Conservation (phyloP, 768 basidiomycete genomes). For the Mycena chlorophos region DNA sequence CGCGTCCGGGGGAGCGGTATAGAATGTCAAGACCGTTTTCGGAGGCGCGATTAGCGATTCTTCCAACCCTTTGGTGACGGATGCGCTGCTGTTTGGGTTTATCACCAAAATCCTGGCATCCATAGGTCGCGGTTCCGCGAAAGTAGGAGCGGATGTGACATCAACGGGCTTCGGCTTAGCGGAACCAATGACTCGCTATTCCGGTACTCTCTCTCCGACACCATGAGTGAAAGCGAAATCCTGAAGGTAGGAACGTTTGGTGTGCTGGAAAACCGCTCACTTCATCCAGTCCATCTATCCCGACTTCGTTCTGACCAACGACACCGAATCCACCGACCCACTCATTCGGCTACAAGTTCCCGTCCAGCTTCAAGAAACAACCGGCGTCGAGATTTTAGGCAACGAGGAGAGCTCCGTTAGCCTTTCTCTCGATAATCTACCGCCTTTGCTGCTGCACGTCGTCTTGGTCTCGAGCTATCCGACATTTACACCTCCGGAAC, state of each 20-base stretch:
- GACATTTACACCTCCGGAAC: slow-evolving; percentile 46
- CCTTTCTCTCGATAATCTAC: slow-evolving; percentile 52
- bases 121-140: neutral
- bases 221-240: slow-evolving; percentile 9
- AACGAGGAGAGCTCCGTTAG: slow-evolving; percentile 26
- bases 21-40: slow-evolving; percentile 30
- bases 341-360: slow-evolving; percentile 62
- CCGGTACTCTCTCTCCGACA: neutral
- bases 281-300: slow-evolving; percentile 71
- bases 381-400: slow-evolving; percentile 39
- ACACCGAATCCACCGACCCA: slow-evolving; percentile 34
- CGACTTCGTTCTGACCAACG: slow-evolving; percentile 55
- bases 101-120: slow-evolving; percentile 30
- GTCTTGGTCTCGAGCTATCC: slow-evolving; percentile 59
- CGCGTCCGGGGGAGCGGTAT: slow-evolving; percentile 34
- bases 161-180: neutral
- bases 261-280: neutral
- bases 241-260: slow-evolving; percentile 3
- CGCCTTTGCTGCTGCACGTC: slow-evolving; percentile 62
- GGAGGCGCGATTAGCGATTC: slow-evolving; percentile 30
- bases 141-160: neutral
- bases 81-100: slow-evolving; percentile 39
- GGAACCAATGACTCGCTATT: neutral
- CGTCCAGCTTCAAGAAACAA: slow-evolving; percentile 53
- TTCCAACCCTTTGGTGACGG: slow-evolving; percentile 34